Conservation (phyloP, 2,329 filamentous ascomycete genomes). For the Trichothecium roseum region DNA sequence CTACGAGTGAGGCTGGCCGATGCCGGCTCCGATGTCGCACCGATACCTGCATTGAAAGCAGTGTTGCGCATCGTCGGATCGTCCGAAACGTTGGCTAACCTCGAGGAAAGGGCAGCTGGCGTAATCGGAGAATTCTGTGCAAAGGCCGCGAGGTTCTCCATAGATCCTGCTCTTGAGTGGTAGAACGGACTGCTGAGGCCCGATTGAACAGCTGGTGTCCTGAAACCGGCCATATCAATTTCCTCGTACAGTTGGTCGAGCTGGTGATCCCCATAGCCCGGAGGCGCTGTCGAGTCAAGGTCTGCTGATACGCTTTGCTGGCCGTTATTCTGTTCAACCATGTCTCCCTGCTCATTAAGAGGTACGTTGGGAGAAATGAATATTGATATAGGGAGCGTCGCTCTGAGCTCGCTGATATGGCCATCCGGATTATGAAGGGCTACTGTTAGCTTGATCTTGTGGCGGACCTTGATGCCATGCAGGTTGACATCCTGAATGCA, state of each 20-base stretch:
- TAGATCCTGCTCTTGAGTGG: slow-evolving; percentile 64
- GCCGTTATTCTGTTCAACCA: slow-evolving; percentile 41
- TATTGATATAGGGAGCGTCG: slow-evolving; percentile 80
- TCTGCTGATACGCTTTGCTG: slow-evolving; percentile 41
- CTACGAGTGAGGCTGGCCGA: slow-evolving; percentile 41
- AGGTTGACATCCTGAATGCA: slow-evolving; percentile 87
- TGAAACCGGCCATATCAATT: slow-evolving; percentile 70
- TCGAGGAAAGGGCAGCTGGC: slow-evolving; percentile 50
- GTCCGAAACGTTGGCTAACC: slow-evolving; percentile 58
- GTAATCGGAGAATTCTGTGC: slow-evolving; percentile 19
- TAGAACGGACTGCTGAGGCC: slow-evolving; percentile 76
- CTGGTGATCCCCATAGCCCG: slow-evolving; percentile 81
- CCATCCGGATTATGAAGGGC: slow-evolving; percentile 92
- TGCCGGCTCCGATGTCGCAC: slow-evolving; percentile 28
- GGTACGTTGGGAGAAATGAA: slow-evolving; percentile 94
- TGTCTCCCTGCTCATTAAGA: slow-evolving; percentile 75
- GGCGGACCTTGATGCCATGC: slow-evolving; percentile 80
- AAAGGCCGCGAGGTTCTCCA: slow-evolving; percentile 61
- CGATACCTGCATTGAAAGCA: slow-evolving; percentile 31
- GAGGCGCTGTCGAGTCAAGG: slow-evolving; percentile 65
- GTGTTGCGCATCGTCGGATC: slow-evolving; percentile 34
- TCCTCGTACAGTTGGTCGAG: slow-evolving; percentile 88
- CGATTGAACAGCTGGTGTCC: slow-evolving; percentile 61
- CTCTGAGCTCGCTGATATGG: slow-evolving; percentile 85
- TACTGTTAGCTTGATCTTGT: slow-evolving; percentile 86